Evolutionary conservation across 148 eudicot genomes (phyloP).

Genomic region (Silene conica): DNA sequence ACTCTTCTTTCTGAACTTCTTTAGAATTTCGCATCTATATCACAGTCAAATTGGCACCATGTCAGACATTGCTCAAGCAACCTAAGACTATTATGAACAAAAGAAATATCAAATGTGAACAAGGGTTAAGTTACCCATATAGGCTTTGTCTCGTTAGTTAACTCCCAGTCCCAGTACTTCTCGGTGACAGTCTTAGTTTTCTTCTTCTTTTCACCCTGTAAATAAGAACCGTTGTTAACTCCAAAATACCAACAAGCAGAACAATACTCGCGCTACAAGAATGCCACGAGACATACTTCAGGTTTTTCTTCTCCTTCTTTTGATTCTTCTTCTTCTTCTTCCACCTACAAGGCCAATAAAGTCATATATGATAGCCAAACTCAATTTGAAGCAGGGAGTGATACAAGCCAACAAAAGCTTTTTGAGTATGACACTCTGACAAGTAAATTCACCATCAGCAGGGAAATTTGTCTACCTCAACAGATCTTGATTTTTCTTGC

Average conservation of each 20-base stretch:
- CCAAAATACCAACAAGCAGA: neutral
- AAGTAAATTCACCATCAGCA: neutral
- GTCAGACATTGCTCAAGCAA: slow-evolving; percentile 7
- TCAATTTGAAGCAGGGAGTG: too few relatives aligned
- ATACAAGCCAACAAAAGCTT: neutral
- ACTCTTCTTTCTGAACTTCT: slow-evolving; percentile 83
- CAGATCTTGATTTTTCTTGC: slow-evolving; percentile 92
- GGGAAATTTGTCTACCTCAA: slow-evolving; percentile 54
- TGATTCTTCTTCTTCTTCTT: slow-evolving; percentile 88
- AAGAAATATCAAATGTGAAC: too few relatives aligned
- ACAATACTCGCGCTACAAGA: slow-evolving; percentile 7
- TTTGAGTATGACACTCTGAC: neutral
- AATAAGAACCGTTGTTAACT: neutral
- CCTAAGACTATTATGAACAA: neutral
- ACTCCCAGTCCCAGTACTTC: slow-evolving; percentile 98
- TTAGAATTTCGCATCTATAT: slow-evolving; percentile 83
- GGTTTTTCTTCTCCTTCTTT: slow-evolving; percentile 82
- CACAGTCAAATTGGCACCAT: neutral
- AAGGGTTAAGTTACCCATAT: too few relatives aligned
- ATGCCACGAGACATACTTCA: slow-evolving; percentile 42
- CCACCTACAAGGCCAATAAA: slow-evolving; percentile 50
- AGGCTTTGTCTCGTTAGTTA: slow-evolving; percentile 92
- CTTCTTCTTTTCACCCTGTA: slow-evolving; percentile 72
- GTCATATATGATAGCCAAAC: too few relatives aligned
- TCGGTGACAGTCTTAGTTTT: slow-evolving; percentile 80